Percentiles rank a stretch among this genome's conserved stretches.
Conservation (phyloP, 23 red algal species). For the Agarophyton chilense region DNA sequence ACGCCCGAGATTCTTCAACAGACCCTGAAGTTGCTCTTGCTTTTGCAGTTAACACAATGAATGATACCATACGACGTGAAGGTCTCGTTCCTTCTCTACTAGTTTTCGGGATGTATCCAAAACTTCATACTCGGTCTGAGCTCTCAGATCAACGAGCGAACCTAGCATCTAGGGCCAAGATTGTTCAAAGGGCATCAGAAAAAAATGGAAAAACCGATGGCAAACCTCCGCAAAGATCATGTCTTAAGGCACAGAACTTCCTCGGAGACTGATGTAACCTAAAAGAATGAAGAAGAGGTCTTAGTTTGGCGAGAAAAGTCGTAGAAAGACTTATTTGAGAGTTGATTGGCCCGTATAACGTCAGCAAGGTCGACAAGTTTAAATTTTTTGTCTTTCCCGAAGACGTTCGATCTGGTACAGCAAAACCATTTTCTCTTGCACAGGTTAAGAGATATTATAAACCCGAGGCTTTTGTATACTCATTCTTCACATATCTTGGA, state of each 20-base stretch:
- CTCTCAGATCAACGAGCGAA: not conserved
- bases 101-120: conserved; percentile 9
- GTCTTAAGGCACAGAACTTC: not conserved
- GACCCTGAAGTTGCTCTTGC: not conserved
- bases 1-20: not conserved
- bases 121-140: too few species aligned
- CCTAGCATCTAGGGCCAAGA: too few species aligned
- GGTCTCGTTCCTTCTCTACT: conserved; percentile 19
- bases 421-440: not conserved
- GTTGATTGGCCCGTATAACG: conserved; percentile 9
- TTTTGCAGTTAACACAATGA: conserved; percentile 13
- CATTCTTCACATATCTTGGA: too few species aligned
- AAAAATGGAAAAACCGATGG: conserved; percentile 29
- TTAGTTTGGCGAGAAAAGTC: conserved; percentile 23
- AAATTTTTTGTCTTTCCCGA: conserved; percentile 19
- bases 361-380: not conserved
- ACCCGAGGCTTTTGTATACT: too few species aligned
- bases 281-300: not conserved
- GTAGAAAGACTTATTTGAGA: conserved; percentile 8
- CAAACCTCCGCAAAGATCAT: not conserved
- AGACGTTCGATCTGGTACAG: not conserved
- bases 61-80: conserved; percentile 7
- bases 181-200: not conserved
- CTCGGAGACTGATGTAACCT: not conserved
- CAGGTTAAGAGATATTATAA: not conserved